Evolutionary conservation across 306 rosid species (phyloP), one percentile per base, ranked within the genome.

Genomic region (Malus sylvestris): DNA sequence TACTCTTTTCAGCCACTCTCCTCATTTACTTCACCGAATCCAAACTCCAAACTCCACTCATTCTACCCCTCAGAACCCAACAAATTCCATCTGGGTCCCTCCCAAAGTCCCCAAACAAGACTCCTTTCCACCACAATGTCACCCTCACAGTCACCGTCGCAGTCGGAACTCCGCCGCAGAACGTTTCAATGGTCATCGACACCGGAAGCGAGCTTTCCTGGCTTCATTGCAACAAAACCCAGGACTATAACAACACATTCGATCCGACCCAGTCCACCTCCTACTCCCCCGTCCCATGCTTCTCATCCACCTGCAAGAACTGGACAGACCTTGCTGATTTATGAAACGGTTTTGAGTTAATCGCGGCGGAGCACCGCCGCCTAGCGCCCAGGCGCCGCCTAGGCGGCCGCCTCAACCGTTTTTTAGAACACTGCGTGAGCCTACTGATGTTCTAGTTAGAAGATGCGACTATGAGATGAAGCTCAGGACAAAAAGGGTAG

Each of bases 161-260:
- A 0, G 91, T 88, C 23, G 96, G 98, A 57, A 88, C 93, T 9
- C 97, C 97, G 10, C 93, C 97, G n/a, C 97, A 93, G 75, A 89
- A 89, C 46, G 96, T 91, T 20, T 80, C 97, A 14, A 83, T 91
- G 93, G 92, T 91, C 63, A 82, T 91, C 30, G 97, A 91, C 82
- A 93, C 97, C 4, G 98, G 98, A 18, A 91, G 97, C 68, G 98
- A 91, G 68, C 97, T 93, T 66, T 89, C 97, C 15, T 93, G 98
- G 98, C 92, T 91, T 13, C 89, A 85, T 46, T 88, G 97, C 78
- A 91, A 81, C 79, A 85, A 15, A 38, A 73, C 86, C 38, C 65
- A n/a, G 11, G 79, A 72, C 32, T 74, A 68, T 3, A 46, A 81
- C 15, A 0, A 44, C 38, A 19, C 82, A 0, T 89, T 87, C 60